These are phyloP conservation scores for Groenewaldozyma salmanticensis DNA, from an alignment of 805 yeast genomes.

Conservation along the genomic window DNA sequence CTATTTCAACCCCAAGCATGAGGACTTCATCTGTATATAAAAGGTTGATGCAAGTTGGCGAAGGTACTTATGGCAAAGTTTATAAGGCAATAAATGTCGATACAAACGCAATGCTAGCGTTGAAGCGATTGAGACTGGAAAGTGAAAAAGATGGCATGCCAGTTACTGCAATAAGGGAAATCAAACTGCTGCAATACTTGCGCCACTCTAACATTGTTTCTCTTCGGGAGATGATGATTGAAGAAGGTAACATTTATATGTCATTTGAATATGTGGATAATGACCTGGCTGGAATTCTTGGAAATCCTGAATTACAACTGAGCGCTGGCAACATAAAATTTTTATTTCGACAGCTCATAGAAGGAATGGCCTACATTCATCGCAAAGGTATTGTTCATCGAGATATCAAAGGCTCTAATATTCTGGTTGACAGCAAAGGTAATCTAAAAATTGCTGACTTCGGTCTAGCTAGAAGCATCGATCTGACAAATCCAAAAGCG, in stretches of 20 bases:
- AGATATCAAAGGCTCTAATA: slow-evolving; percentile 92
- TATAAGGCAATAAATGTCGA: slow-evolving; percentile 70
- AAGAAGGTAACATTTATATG: slow-evolving; percentile 65
- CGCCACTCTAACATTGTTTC: slow-evolving; percentile 77
- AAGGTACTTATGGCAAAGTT: slow-evolving; percentile 96
- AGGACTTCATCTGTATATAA: slow-evolving; percentile 37
- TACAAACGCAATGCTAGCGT: slow-evolving; percentile 70
- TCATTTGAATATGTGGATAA: slow-evolving; percentile 89
- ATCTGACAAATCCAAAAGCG: slow-evolving; percentile 34
- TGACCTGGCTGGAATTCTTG: slow-evolving; percentile 79
- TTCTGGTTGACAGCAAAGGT: slow-evolving; percentile 66
- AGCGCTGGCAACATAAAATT: slow-evolving; percentile 67
- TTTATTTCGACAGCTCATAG: slow-evolving; percentile 62
- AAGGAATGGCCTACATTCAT: slow-evolving; percentile 79
- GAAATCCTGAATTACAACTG: slow-evolving; percentile 60
- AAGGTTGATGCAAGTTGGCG: slow-evolving; percentile 87
- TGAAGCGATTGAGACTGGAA: slow-evolving; percentile 77
- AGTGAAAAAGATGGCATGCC: slow-evolving; percentile 92
- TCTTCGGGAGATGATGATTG: slow-evolving; percentile 83
- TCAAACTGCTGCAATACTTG: slow-evolving; percentile 71
- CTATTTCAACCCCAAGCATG: slow-evolving; percentile 3
- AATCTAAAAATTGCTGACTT: slow-evolving; percentile 87
- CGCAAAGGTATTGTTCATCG: slow-evolving; percentile 55
- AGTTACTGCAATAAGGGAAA: slow-evolving; percentile 88
- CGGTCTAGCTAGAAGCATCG: slow-evolving; percentile 62